These are phyloP conservation scores for Starmerella stellata DNA, from an alignment of 805 yeast species.

Conservation along the genomic window DNA sequence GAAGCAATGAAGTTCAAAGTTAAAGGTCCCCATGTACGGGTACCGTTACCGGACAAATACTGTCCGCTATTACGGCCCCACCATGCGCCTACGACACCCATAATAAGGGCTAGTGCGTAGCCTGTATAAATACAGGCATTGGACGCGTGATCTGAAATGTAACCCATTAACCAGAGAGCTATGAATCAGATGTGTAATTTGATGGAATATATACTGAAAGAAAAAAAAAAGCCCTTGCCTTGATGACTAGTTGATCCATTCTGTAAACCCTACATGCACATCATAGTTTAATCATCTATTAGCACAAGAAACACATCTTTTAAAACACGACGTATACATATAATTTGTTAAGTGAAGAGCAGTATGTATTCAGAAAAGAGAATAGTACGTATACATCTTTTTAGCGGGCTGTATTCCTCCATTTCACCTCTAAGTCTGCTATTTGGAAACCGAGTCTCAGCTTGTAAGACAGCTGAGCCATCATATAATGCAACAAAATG, in stretches of 20 bases:
- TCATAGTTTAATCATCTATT: too few relatives aligned
- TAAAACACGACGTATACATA: too few relatives aligned
- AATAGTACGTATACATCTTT: too few relatives aligned
- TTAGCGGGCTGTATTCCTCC: too few relatives aligned
- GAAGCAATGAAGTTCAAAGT: constrained; percentile 82
- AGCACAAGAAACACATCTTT: too few relatives aligned
- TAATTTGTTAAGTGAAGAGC: too few relatives aligned
- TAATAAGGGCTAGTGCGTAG: constrained; percentile 35
- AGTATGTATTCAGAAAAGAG: too few relatives aligned
- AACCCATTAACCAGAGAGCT: constrained; percentile 20
- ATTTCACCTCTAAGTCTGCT: too few relatives aligned
- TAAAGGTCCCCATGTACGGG: constrained; percentile 62
- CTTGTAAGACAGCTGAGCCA: too few relatives aligned
- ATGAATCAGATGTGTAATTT: background rate
- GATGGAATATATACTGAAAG: background rate
- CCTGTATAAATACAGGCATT: constrained; percentile 48
- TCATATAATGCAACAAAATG: too few relatives aligned
- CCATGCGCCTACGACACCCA: constrained; percentile 47
- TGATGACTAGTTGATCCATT: background rate
- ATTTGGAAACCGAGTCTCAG: too few relatives aligned
- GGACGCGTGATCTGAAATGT: constrained; percentile 35
- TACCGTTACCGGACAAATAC: constrained; percentile 61
- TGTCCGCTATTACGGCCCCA: constrained; percentile 33
- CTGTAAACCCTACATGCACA: background rate
- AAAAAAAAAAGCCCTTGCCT: background rate